Conservation (phyloP, 768 basidiomycete species). For the Trametes cinnabarina region DNA sequence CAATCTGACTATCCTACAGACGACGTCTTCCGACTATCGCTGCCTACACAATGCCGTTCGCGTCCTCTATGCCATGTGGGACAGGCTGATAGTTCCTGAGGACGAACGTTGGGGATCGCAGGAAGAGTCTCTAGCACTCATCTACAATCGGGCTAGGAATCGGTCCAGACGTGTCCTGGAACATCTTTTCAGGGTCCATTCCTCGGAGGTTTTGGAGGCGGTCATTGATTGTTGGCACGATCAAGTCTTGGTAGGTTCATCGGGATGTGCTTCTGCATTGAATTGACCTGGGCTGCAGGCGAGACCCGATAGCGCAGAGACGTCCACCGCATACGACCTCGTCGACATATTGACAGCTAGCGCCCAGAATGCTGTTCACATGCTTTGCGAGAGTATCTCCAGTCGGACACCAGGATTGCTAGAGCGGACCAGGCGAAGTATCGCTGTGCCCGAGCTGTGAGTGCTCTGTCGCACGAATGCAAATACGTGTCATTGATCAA, state of each 20-base stretch:
- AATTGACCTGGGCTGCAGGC: neutral
- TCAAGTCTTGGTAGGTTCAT: slow-evolving; percentile 44
- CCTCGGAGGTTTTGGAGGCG: slow-evolving; percentile 80
- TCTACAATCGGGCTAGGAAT: slow-evolving; percentile 61
- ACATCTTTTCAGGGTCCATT: slow-evolving; percentile 77
- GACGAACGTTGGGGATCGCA: slow-evolving; percentile 48
- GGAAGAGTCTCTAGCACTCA: slow-evolving; percentile 66
- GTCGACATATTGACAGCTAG: slow-evolving; percentile 81
- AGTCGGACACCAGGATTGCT: slow-evolving; percentile 52
- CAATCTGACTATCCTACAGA: slow-evolving; percentile 39
- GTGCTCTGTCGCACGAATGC: slow-evolving; percentile 25
- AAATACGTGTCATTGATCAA: neutral
- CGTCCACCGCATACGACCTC: slow-evolving; percentile 69
- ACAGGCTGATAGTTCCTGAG: slow-evolving; percentile 37
- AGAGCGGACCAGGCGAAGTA: slow-evolving; percentile 60
- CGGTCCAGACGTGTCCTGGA: slow-evolving; percentile 81
- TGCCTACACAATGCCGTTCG: slow-evolving; percentile 79
- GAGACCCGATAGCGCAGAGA: slow-evolving; percentile 17
- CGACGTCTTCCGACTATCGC: slow-evolving; percentile 71
- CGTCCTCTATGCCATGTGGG: slow-evolving; percentile 78
- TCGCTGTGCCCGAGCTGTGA: slow-evolving; percentile 60
- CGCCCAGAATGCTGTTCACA: slow-evolving; percentile 83
- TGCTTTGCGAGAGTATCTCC: slow-evolving; percentile 82
- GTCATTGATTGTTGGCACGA: slow-evolving; percentile 81
- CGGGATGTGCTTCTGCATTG: neutral